Conservation (phyloP, 345 rosid genomes). For the Ricinus communis region DNA sequence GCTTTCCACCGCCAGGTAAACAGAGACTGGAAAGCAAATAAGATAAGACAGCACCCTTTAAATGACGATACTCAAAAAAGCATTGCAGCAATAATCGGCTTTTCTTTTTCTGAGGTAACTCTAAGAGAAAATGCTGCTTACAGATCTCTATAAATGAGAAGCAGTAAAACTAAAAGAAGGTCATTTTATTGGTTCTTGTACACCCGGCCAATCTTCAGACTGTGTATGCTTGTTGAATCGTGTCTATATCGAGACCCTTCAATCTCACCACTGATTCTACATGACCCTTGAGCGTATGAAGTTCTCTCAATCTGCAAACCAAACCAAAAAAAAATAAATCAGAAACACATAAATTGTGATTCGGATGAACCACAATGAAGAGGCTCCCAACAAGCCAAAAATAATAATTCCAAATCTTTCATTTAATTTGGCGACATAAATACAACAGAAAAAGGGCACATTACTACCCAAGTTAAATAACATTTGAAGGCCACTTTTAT, state of each 20-base stretch:
- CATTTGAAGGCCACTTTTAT: too few relatives aligned
- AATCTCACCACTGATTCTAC: constrained; percentile 94
- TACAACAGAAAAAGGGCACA: too few relatives aligned
- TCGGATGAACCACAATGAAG: not conserved
- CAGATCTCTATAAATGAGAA: constrained; percentile 18
- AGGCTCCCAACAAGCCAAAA: not conserved
- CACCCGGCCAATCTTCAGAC: constrained; percentile 40
- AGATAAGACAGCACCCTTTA: not conserved
- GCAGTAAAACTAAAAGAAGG: constrained; percentile 5
- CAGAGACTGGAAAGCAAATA: not conserved
- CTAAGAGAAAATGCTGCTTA: constrained; percentile 20
- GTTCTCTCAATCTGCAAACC: constrained; percentile 77
- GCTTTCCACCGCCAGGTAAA: not conserved
- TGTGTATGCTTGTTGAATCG: constrained; percentile 96
- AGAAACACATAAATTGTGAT: not conserved
- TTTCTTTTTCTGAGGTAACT: constrained; percentile 11
- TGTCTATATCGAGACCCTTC: constrained; percentile 92
- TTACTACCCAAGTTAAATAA: too few relatives aligned
- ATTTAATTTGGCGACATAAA: too few relatives aligned
- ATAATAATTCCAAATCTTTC: too few relatives aligned
- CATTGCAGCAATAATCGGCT: not conserved
- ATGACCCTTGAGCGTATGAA: constrained; percentile 90
- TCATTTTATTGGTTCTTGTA: constrained; percentile 14
- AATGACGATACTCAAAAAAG: not conserved
- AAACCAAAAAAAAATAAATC: not conserved